Evolutionary conservation across 1,139 yeast species (phyloP).

Genomic region (Taiozyma sp.): DNA sequence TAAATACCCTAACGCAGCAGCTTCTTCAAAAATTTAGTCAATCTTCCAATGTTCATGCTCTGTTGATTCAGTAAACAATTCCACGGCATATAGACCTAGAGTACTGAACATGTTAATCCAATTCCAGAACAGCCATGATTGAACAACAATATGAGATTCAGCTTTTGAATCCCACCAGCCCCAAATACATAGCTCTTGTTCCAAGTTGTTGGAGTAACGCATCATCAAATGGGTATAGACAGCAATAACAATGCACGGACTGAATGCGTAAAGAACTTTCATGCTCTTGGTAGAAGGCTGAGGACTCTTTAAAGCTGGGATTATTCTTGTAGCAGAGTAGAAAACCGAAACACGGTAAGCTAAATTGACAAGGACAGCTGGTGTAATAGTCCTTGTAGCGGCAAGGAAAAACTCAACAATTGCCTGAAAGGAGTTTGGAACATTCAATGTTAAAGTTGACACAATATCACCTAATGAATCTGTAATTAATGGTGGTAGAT

Average conservation of each 20-base stretch:
- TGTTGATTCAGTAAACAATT: constrained; percentile 44
- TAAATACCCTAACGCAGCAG: background rate
- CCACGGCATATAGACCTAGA: constrained; percentile 73
- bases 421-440: constrained; percentile 57
- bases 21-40: constrained; percentile 24
- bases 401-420: constrained; percentile 65
- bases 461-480: constrained; percentile 23
- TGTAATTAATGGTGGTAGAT: constrained; percentile 17
- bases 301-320: constrained; percentile 63
- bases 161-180: constrained; percentile 37
- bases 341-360: constrained; percentile 85
- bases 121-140: constrained; percentile 94
- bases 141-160: constrained; percentile 32
- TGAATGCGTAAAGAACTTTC: constrained; percentile 73
- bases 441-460: constrained; percentile 29
- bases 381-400: constrained; percentile 71
- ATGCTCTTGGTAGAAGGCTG: constrained; percentile 29
- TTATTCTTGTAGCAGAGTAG: constrained; percentile 90
- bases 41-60: constrained; percentile 40
- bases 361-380: constrained; percentile 75
- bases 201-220: constrained; percentile 71
- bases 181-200: constrained; percentile 54
- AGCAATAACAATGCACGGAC: constrained; percentile 91
- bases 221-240: constrained; percentile 91
- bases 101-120: constrained; percentile 90